Evolutionary conservation across 106 monocot genomes (phyloP), one percentile per base, ranked within the genome.

Genomic region (Vanilla planifolia): DNA sequence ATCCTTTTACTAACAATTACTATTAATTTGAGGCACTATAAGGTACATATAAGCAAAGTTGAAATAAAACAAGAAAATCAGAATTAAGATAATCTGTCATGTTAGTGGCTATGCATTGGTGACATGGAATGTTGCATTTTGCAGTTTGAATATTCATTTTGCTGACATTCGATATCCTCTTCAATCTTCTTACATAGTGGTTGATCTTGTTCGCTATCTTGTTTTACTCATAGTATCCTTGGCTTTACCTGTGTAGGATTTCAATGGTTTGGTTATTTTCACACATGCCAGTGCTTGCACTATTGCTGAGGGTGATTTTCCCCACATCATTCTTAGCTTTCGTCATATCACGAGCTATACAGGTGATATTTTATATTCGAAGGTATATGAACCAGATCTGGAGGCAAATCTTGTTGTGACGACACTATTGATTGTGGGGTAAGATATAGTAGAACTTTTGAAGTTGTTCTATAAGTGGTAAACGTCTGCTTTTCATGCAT

Each of bases 391-490:
- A 63, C 77, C 79, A 51, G 66, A 64, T 58, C 21, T 88, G 34
- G 91, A 92, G 74, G 79, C 75, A 62, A 88, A 84, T 28, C 67
- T 98, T 17, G 42, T 81, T 45, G 64, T 82, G 33, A 60, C 61
- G 32, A 75, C 84, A 17, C 48, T 98, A 55, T 63, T 98, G 43
- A 59, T 77, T 70, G 33, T 75, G 19, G 76, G 96, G 96, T 98
- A 85, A 76, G 81, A 47, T 21, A 43, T 42, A 26, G 9, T 25
- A 61, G 0, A 25, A 10, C 14, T 42, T 43, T 35, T 34, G 57
- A 36, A 58, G 30, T 34, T 28, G 23, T 40, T 30, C 21, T 50
- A 6, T 48, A 6, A 48, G 8, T 32, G 11, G 17, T 45, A 6
- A 29, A 4, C 13, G 21, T 57, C 35, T 5, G 5, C 5, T 37